These are phyloP conservation scores for Entomortierella beljakovae DNA, from an alignment of 192 early-diverging fungal genomes.

Conservation along the genomic window DNA sequence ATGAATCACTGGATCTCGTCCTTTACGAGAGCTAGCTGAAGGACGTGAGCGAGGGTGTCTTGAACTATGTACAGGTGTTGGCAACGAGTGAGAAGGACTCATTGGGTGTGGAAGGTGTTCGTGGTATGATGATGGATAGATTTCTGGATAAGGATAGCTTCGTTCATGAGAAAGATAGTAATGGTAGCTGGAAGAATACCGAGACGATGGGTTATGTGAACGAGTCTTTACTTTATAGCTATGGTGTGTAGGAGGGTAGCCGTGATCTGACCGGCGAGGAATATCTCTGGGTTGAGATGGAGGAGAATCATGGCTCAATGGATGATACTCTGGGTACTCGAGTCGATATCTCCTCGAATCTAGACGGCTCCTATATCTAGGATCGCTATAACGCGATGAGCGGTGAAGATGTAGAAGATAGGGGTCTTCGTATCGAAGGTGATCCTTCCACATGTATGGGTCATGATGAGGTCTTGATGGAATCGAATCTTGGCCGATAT, in stretches of 20 bases:
- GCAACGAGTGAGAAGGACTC: slow-evolving; percentile 15
- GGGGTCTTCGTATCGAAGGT: slow-evolving; percentile 1
- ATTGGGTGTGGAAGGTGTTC: slow-evolving; percentile 11
- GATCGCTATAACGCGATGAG: slow-evolving; percentile 3
- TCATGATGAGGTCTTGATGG: slow-evolving; percentile 28
- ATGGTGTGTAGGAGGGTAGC: slow-evolving; percentile 7
- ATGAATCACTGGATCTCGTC: not conserved
- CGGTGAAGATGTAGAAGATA: not conserved
- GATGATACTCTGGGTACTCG: not conserved
- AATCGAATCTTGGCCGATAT: slow-evolving; percentile 8
- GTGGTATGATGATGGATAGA: slow-evolving; percentile 4
- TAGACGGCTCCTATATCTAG: not conserved
- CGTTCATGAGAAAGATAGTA: slow-evolving; percentile 7
- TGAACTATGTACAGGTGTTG: slow-evolving; percentile 11
- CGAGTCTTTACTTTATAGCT: slow-evolving; percentile 12
- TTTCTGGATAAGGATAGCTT: slow-evolving; percentile 9
- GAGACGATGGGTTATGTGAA: not conserved
- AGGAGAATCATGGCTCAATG: not conserved
- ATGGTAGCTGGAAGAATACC: slow-evolving; percentile 1
- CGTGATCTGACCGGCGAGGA: not conserved
- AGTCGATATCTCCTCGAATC: slow-evolving; percentile 10
- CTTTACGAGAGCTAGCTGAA: not conserved
- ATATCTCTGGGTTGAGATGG: slow-evolving; percentile 9
- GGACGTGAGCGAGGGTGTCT: not conserved
- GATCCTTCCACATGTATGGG: slow-evolving; percentile 7